Percentiles rank a stretch among this genome's conserved stretches.
phyloP scores from a whole-genome alignment of 2,329 filamentous ascomycete species.

The Colletotrichum sp. region DNA sequence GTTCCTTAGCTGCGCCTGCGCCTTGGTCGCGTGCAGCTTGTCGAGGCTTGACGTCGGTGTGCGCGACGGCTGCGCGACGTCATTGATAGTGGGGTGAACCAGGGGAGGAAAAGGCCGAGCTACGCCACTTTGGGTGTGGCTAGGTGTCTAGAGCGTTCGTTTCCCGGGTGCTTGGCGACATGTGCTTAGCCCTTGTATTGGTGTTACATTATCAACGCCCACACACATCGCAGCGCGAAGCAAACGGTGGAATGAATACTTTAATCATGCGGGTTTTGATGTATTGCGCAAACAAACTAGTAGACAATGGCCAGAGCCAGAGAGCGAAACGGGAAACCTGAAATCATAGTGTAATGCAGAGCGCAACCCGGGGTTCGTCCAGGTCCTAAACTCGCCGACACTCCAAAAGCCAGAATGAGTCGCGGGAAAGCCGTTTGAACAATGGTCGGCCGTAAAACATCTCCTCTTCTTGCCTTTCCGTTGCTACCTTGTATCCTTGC shows the following conservation, averaged over 20 bases:
- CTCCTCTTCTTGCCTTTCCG: slow-evolving; percentile 4
- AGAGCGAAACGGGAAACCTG: slow-evolving; percentile 12
- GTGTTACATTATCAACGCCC: not conserved
- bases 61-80: slow-evolving; percentile 7
- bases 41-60: slow-evolving; percentile 11
- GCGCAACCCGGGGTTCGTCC: slow-evolving; percentile 3
- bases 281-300: slow-evolving; percentile 16
- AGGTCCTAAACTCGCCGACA: slow-evolving; percentile 20
- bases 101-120: not conserved
- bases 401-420: slow-evolving; percentile 17
- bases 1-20: not conserved
- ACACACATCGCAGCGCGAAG: not conserved
- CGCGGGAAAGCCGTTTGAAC: slow-evolving; percentile 13
- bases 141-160: slow-evolving; percentile 1
- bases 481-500: slow-evolving; percentile 3
- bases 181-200: not conserved
- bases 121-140: slow-evolving; percentile 19
- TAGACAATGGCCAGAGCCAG: slow-evolving; percentile 3
- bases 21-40: slow-evolving; percentile 11
- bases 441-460: slow-evolving; percentile 3
- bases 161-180: slow-evolving; percentile 6
- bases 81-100: slow-evolving; percentile 15
- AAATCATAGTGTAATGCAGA: slow-evolving; percentile 19
- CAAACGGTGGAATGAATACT: not conserved
- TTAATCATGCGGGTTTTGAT: slow-evolving; percentile 9